phyloP scores from a whole-genome alignment of 2,329 filamentous ascomycete genomes.

The Cercospora zeina region DNA sequence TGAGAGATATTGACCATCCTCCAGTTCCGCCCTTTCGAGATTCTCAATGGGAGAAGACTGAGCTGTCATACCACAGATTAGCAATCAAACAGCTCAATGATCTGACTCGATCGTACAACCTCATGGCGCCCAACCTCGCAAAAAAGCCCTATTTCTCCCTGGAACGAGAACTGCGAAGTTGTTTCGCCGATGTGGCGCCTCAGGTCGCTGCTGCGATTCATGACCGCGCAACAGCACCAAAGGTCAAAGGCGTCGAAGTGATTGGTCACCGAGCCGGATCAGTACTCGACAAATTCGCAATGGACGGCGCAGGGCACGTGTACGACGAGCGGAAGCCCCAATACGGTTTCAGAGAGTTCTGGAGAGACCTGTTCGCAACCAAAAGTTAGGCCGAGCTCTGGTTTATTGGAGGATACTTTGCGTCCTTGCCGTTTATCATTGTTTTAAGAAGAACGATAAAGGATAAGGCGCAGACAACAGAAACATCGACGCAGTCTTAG shows the following conservation, averaged over 20 bases:
- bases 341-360: slow-evolving; percentile 88
- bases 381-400: slow-evolving; percentile 12
- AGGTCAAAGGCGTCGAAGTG: slow-evolving; percentile 44
- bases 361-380: slow-evolving; percentile 70
- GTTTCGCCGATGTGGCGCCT: slow-evolving; percentile 84
- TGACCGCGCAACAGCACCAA: slow-evolving; percentile 60
- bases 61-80: slow-evolving; percentile 72
- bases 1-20: neutral
- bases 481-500: neutral
- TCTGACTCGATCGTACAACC: slow-evolving; percentile 83
- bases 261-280: slow-evolving; percentile 51
- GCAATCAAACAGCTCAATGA: slow-evolving; percentile 76
- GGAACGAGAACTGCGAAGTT: slow-evolving; percentile 75
- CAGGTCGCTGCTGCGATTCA: slow-evolving; percentile 70
- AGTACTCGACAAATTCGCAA: slow-evolving; percentile 63
- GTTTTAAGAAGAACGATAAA: neutral
- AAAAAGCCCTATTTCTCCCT: slow-evolving; percentile 91
- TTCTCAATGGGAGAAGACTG: slow-evolving; percentile 68
- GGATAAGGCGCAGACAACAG: neutral
- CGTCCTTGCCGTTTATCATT: neutral
- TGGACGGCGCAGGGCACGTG: slow-evolving; percentile 58
- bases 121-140: slow-evolving; percentile 87
- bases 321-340: slow-evolving; percentile 72
- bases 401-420: neutral
- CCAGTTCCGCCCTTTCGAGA: slow-evolving; percentile 68